Evolutionary conservation across 23 red algal species (phyloP), one percentile per base, ranked within the genome.

Genomic region (Cyanidioschyzon merolae): DNA sequence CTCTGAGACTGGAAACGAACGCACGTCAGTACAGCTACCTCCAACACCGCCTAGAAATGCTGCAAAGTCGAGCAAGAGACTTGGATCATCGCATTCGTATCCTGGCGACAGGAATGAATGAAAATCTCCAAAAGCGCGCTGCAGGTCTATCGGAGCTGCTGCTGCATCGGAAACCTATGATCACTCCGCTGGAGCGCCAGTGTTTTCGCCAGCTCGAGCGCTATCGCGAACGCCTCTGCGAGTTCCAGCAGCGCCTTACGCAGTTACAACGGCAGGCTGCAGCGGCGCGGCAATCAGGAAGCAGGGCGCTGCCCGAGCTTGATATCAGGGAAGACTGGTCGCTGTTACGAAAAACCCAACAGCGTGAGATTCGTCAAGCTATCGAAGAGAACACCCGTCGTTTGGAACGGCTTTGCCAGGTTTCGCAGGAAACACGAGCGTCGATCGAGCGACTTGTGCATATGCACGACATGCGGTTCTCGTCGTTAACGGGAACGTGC

Each of bases 141-240:
- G 63, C 7, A 7, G 63, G n/a, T 25, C 12, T 71, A 27, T 7
- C 7, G 29, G 21, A 35, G 29, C 29, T 25, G 32, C 2, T 71
- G n/a, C 7, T 35, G 12, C 63, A 71, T 71, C 63, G 63, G 16
- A 7, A 35, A 32, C 63, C 63, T 7, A 27, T 25, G n/a, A 25
- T 71, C 63, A 71, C n/a, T 3, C n/a, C 63, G 7, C 12, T 27
- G 2, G 63, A 71, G 29, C n/a, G 12, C 12, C n/a, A 71, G 63
- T 25, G n/a, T 25, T 71, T 71, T 32, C 63, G 63, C 3, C 63
- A 71, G 29, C 63, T 71, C n/a, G n/a, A 35, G 30, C 63, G 63
- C 21, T 71, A 71, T 71, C n/a, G 7, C 30, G 29, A 32, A 7
- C 21, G 63, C 12, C 12, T 71, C 12, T 7, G n/a, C 2, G n/a